Conservation (phyloP, 2,329 filamentous ascomycete genomes). For the Colletotrichum shisoi region DNA sequence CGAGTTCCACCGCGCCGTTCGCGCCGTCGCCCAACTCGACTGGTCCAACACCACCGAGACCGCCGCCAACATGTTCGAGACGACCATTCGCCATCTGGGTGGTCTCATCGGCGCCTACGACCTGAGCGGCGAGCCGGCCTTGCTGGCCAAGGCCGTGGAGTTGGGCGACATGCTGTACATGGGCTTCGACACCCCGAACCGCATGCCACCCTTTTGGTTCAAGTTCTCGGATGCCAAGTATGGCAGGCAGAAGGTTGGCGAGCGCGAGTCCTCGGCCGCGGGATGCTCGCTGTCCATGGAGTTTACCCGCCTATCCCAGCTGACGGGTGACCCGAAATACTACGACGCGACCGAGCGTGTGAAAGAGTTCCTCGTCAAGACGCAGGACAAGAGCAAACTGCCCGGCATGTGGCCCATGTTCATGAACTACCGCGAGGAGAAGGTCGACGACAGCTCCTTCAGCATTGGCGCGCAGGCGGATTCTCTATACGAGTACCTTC, state of each 20-base stretch:
- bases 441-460: constrained; percentile 51
- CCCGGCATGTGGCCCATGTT: constrained; percentile 77
- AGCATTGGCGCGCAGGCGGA: constrained; percentile 56
- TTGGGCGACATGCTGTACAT: constrained; percentile 63
- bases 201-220: constrained; percentile 58
- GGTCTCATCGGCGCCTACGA: constrained; percentile 63
- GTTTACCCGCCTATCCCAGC: constrained; percentile 76
- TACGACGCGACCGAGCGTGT: constrained; percentile 80
- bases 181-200: constrained; percentile 63
- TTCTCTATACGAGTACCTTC: constrained; percentile 66
- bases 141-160: constrained; percentile 62
- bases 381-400: constrained; percentile 71
- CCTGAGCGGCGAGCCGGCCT: constrained; percentile 55
- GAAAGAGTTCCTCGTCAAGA: constrained; percentile 70
- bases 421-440: constrained; percentile 68
- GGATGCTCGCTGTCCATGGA: constrained; percentile 74
- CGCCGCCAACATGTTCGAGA: constrained; percentile 68
- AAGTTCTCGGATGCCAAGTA: constrained; percentile 54
- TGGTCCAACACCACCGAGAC: constrained; percentile 58
- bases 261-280: constrained; percentile 54
- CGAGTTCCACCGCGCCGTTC: constrained; percentile 63
- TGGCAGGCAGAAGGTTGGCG: constrained; percentile 50
- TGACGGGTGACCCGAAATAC: constrained; percentile 76
- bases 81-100: constrained; percentile 65
- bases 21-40: constrained; percentile 61